Evolutionary conservation across 2,329 filamentous ascomycete species (phyloP).

Genomic region (Fusarium euwallaceae): DNA sequence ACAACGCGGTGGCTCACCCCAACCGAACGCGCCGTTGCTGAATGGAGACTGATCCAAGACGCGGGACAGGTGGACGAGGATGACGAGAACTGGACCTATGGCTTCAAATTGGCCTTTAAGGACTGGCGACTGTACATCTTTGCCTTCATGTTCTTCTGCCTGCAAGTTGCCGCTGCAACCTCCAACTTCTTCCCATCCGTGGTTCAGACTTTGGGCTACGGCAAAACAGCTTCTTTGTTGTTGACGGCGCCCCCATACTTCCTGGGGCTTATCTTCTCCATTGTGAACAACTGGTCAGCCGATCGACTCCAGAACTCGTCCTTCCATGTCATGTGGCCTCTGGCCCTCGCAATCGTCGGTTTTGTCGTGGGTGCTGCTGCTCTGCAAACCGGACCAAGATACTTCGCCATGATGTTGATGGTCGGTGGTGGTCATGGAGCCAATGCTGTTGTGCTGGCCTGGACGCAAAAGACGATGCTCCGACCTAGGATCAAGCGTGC

Average conservation of each 20-base stretch:
- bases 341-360: slow-evolving; percentile 13
- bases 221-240: slow-evolving; percentile 9
- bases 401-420: slow-evolving; percentile 30
- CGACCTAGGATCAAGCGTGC: slow-evolving; percentile 21
- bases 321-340: slow-evolving; percentile 23
- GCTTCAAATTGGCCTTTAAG: slow-evolving; percentile 25
- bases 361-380: slow-evolving; percentile 17
- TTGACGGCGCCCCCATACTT: slow-evolving; percentile 20
- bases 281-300: slow-evolving; percentile 22
- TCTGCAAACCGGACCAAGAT: slow-evolving; percentile 13
- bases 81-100: slow-evolving; percentile 19
- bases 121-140: slow-evolving; percentile 26
- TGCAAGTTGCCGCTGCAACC: slow-evolving; percentile 20
- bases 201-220: slow-evolving; percentile 18
- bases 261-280: slow-evolving; percentile 17
- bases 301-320: slow-evolving; percentile 22
- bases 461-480: slow-evolving; percentile 21
- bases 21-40: slow-evolving; percentile 20
- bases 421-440: slow-evolving; percentile 21
- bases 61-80: slow-evolving; percentile 27
- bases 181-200: slow-evolving; percentile 25
- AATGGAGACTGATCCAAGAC: slow-evolving; percentile 22
- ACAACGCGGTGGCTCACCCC: slow-evolving; percentile 20
- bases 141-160: slow-evolving; percentile 26
- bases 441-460: slow-evolving; percentile 21